These are phyloP conservation scores for Neonectria coccinea DNA, from an alignment of 2,329 filamentous ascomycete genomes.

Conservation along the genomic window DNA sequence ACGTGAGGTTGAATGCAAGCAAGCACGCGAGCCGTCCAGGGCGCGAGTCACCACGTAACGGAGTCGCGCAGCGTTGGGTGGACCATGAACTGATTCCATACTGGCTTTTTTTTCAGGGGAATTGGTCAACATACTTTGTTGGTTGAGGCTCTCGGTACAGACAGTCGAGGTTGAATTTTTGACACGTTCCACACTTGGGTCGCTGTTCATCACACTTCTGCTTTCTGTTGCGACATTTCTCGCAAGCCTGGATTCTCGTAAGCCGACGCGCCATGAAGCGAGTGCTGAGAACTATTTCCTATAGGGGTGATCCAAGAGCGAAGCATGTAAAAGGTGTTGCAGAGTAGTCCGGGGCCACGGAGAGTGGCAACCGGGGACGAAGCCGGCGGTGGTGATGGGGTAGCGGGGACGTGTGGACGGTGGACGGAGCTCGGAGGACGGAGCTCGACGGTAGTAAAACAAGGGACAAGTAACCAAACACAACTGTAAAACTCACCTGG, in stretches of 20 bases:
- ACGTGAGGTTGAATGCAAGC: slow-evolving; percentile 1
- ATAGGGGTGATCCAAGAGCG: not conserved
- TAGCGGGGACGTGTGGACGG: slow-evolving; percentile 15
- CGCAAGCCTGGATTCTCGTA: slow-evolving; percentile 60
- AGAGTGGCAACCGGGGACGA: slow-evolving; percentile 21
- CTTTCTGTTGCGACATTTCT: slow-evolving; percentile 70
- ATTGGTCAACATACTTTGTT: slow-evolving; percentile 66
- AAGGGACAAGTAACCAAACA: not conserved
- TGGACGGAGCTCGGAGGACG: slow-evolving; percentile 1
- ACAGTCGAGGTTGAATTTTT: slow-evolving; percentile 68
- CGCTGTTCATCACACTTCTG: slow-evolving; percentile 73
- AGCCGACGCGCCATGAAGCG: slow-evolving; percentile 17
- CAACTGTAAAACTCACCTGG: slow-evolving; percentile 46
- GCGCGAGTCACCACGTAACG: slow-evolving; percentile 12
- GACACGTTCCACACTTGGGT: slow-evolving; percentile 71
- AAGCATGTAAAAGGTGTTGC: not conserved
- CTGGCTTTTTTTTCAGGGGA: slow-evolving; percentile 2
- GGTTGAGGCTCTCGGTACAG: slow-evolving; percentile 70
- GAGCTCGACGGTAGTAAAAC: not conserved
- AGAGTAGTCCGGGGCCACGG: not conserved
- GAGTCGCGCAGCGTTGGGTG: slow-evolving; percentile 1
- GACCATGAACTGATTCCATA: slow-evolving; percentile 24
- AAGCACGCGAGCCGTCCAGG: slow-evolving; percentile 8
- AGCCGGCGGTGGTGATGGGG: slow-evolving; percentile 12
- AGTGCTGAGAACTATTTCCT: not conserved